Base-by-base conservation (phyloP, 768 basidiomycete species). In the Albatrellus ellisii region DNA sequence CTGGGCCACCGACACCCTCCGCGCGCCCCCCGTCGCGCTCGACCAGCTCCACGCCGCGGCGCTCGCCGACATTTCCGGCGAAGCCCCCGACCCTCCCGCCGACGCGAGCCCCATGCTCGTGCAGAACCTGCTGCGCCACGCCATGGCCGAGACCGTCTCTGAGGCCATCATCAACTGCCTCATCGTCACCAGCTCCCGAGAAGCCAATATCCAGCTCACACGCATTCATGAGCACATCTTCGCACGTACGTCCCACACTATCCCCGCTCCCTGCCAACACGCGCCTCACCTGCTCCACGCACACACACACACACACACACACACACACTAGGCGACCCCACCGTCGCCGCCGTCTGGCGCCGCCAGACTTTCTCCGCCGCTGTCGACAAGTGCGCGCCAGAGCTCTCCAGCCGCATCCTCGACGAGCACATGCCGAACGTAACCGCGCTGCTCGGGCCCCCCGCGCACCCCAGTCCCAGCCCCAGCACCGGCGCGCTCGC, bases 191-290 rank as follows among this genome's bases (percentile, higher is more conserved):
- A 87, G 86, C 55, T 86, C 83, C 6, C 69, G 68, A 34, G 88
- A 91, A 41, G 79, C 88, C 21, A 91, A 91, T 53, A 58, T 80
- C 46, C 85, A 90, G 56, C 65, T 91, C 36, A 80, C 86, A 18
- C 72, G 84, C 4, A 85, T 91, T 43, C 88, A 91, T 57, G 88
- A 90, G 56, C 82, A 89, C 51, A 72, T 91, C 40, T 90, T 91
- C 52, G 68, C 78, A 20, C 74, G 88, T 87, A 54, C 56, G 85
- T 66, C n/a, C 14, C 25, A 9, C n/a, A n/a, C n/a, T n/a, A n/a
- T n/a, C n/a, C n/a, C n/a, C n/a, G n/a, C n/a, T n/a, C n/a, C n/a
- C n/a, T n/a, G n/a, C n/a, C n/a, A n/a, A n/a, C n/a, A n/a, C n/a
- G n/a, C n/a, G n/a, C 39, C 24, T 14, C n/a, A 46, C 26, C 28